phyloP scores from a whole-genome alignment of 257 asterid genomes.

The Rubia yunnanensis region DNA sequence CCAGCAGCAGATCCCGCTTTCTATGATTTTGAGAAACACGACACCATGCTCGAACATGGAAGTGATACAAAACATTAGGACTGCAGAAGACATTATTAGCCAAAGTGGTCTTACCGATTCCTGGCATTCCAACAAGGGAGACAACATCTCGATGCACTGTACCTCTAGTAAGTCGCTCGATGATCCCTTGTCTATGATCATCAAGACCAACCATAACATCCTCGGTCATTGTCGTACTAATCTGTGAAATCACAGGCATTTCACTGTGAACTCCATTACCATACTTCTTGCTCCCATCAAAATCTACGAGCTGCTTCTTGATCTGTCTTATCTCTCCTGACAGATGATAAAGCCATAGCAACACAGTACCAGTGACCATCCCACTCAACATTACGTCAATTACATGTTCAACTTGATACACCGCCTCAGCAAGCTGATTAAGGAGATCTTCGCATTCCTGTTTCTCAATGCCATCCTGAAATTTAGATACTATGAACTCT shows the following conservation, averaged over 20 bases:
- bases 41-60: neutral
- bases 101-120: constrained; percentile 5
- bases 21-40: neutral
- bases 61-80: neutral
- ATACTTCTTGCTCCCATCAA: neutral
- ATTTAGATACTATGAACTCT: neutral
- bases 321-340: neutral
- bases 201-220: neutral
- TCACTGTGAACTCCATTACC: neutral
- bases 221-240: neutral
- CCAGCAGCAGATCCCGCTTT: constrained; percentile 2
- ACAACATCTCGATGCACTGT: neutral
- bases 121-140: constrained; percentile 13
- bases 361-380: neutral
- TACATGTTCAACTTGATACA: neutral
- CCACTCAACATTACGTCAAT: neutral
- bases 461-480: neutral
- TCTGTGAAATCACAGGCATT: neutral
- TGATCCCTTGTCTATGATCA: neutral
- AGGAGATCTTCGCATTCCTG: neutral
- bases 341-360: constrained; percentile 3
- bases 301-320: neutral
- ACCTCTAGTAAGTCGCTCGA: neutral
- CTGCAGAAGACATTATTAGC: constrained; percentile 5
- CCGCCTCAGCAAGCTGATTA: neutral